Evolutionary conservation across 305 asterid species (phyloP), one percentile per base, ranked within the genome.

Genomic region (Galium porrigens): DNA sequence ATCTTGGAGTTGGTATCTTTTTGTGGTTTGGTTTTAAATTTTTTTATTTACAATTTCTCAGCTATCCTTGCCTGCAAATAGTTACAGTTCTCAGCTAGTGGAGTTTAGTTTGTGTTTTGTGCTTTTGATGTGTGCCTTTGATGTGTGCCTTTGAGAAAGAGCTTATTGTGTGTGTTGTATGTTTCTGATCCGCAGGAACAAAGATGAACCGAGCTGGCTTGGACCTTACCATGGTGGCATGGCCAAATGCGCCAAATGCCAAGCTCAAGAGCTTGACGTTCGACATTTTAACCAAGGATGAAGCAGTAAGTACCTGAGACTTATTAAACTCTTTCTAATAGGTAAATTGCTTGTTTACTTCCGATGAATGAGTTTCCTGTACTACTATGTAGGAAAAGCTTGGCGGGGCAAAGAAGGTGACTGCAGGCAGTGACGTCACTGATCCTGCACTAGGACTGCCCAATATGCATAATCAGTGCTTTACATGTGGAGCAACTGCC

Each of bases 401-500:
- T 66, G 76, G 92, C n/a, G 76, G 92, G 18, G 79, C 83, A 39
- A 71, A 68, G 61, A 80, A 73, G 6, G 70, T 94, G 58, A 82
- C 70, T 71, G 72, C 77, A 14, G 84, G 70, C 42, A 77, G 82
- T 69, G 96, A 94, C 74, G 97, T 94, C 68, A 83, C 92, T 20
- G 94, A 84, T 82, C 90, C 96, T 54, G 84, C 96, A 12, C 65
- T 89, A 34, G 97, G 96, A 66, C 75, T 89, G 52, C 97, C 97
- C 8, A 78, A 87, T 72, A 61, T 54, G 41, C 74, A 77, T 58
- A 66, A 74, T 7, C 84, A 89, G 64, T 94, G 99, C 68, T 53
- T 37, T 34, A 87, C 97, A 57, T 94, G 99, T 73, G 97, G 97
- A 30, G 88, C 94, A 17, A 80, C 72, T 72, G 71, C 58, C 65